phyloP scores from a whole-genome alignment of 1,139 yeast genomes.

The Pichiaceae sp. region DNA sequence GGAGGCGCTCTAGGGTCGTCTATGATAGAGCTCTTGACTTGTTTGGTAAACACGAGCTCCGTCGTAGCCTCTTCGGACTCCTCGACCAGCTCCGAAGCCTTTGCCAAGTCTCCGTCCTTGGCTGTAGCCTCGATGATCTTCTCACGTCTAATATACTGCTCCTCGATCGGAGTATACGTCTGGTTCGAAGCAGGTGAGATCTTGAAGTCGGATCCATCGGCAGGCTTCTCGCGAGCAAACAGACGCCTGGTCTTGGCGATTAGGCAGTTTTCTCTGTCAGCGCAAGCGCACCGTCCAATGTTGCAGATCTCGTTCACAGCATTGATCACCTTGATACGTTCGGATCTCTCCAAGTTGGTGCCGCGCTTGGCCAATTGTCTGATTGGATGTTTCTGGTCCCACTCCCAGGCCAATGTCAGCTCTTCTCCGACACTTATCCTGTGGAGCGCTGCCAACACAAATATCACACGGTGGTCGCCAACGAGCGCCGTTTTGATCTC shows the following conservation, averaged over 20 bases:
- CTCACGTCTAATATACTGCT: slow-evolving; percentile 16
- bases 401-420: slow-evolving; percentile 76
- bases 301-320: slow-evolving; percentile 55
- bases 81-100: neutral
- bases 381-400: slow-evolving; percentile 79
- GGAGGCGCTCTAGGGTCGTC: slow-evolving; percentile 12
- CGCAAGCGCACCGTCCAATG: slow-evolving; percentile 67
- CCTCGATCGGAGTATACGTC: slow-evolving; percentile 19
- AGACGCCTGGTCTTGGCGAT: slow-evolving; percentile 55
- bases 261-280: slow-evolving; percentile 41
- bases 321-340: slow-evolving; percentile 46
- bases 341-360: slow-evolving; percentile 40
- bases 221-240: slow-evolving; percentile 10
- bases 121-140: slow-evolving; percentile 6
- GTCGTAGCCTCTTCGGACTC: neutral
- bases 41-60: slow-evolving; percentile 6
- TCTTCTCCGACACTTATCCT: slow-evolving; percentile 58
- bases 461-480: slow-evolving; percentile 34
- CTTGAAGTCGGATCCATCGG: neutral
- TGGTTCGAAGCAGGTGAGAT: slow-evolving; percentile 23
- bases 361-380: slow-evolving; percentile 40
- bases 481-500: slow-evolving; percentile 47
- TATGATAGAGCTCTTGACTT: slow-evolving; percentile 6
- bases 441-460: slow-evolving; percentile 50
- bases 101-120: neutral